Percentiles rank a stretch among this genome's conserved stretches.
Evolutionary conservation across 805 yeast species (phyloP).

Genomic region (Myxozyma sirexii): DNA sequence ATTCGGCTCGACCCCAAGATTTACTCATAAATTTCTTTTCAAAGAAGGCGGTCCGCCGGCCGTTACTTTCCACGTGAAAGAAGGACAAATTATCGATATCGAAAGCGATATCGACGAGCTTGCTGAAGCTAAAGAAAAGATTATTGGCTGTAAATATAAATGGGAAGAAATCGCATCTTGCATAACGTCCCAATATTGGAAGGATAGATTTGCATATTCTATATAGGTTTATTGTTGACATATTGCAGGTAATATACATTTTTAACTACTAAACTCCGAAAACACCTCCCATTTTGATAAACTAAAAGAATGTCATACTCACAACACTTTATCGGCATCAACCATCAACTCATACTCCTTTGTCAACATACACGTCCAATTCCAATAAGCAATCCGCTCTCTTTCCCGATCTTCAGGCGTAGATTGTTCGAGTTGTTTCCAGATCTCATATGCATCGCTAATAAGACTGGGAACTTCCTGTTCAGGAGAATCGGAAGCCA

Average conservation of each 20-base stretch:
- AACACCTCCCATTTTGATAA: not conserved
- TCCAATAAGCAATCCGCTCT: slow-evolving; percentile 20
- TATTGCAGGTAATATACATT: not conserved
- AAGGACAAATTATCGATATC: slow-evolving; percentile 11
- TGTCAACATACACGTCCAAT: slow-evolving; percentile 26
- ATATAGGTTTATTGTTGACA: not conserved
- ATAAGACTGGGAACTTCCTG: not conserved
- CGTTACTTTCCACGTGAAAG: slow-evolving; percentile 13
- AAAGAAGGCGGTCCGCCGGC: not conserved
- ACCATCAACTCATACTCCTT: slow-evolving; percentile 22
- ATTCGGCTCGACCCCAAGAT: slow-evolving; percentile 75
- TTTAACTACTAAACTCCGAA: no score
- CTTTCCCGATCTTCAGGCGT: slow-evolving; percentile 7
- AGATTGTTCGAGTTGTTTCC: slow-evolving; percentile 13
- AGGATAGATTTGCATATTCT: slow-evolving; percentile 4
- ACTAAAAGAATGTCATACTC: not conserved
- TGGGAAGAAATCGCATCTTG: slow-evolving; percentile 1
- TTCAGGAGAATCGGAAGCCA: not conserved
- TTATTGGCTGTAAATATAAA: slow-evolving; percentile 16
- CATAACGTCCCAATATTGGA: slow-evolving; percentile 12
- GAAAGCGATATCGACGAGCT: slow-evolving; percentile 1
- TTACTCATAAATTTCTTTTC: slow-evolving; percentile 52
- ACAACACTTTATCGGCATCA: slow-evolving; percentile 2
- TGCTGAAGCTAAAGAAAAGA: not conserved
- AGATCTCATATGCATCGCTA: not conserved